phyloP scores from a whole-genome alignment of 1,284 basidiomycete species.

The Boletus sp. region DNA sequence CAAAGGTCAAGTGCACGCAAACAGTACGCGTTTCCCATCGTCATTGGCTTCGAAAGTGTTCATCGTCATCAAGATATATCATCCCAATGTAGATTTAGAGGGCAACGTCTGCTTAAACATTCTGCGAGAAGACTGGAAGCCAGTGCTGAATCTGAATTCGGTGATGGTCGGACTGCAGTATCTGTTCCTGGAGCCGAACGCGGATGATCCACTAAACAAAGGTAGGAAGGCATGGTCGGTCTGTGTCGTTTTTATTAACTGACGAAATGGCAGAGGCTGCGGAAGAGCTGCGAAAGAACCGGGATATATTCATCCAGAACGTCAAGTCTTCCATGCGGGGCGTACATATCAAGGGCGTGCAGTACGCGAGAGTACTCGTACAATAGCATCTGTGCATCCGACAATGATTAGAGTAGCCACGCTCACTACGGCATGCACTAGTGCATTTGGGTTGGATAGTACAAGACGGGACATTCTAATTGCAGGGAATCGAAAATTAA shows the following conservation, averaged over 20 bases:
- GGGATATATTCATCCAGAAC: slow-evolving; percentile 76
- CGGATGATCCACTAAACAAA: slow-evolving; percentile 98
- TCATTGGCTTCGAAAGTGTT: not conserved
- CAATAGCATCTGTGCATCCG: slow-evolving; percentile 30
- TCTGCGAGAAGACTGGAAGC: slow-evolving; percentile 99
- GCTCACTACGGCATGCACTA: not conserved
- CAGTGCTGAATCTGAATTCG: slow-evolving; percentile 93
- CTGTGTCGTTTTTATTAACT: slow-evolving; percentile 9
- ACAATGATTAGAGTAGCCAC: slow-evolving; percentile 1
- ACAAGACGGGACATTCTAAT: not conserved
- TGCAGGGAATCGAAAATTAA: no score
- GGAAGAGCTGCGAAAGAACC: slow-evolving; percentile 82
- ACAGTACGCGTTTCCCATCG: slow-evolving; percentile 54
- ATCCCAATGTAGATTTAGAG: slow-evolving; percentile 97
- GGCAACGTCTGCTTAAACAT: slow-evolving; percentile 98
- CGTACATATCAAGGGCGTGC: slow-evolving; percentile 65
- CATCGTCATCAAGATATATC: slow-evolving; percentile 76
- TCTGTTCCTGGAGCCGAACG: slow-evolving; percentile 97
- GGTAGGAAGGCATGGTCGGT: slow-evolving; percentile 48
- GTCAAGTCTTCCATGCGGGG: slow-evolving; percentile 85
- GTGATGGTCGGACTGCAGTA: slow-evolving; percentile 98
- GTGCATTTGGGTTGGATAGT: not conserved
- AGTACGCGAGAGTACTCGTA: slow-evolving; percentile 72
- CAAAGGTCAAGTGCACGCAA: slow-evolving; percentile 96
- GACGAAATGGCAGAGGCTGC: slow-evolving; percentile 74